Conservation (phyloP, 2,329 filamentous ascomycete species). For the Seiridium cupressi region DNA sequence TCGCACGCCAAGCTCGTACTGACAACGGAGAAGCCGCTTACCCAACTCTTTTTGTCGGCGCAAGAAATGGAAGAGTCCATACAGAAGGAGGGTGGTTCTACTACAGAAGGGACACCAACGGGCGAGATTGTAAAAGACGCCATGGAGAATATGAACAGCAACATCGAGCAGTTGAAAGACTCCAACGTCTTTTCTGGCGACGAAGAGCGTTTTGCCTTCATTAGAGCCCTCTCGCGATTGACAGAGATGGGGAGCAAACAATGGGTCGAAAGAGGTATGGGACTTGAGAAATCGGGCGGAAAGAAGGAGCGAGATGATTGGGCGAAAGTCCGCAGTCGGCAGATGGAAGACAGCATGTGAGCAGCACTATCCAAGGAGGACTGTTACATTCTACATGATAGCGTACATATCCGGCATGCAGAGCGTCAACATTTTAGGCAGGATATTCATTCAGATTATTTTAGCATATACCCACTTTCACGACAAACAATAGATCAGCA, state of each 20-base stretch:
- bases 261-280: conserved; percentile 85
- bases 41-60: conserved; percentile 79
- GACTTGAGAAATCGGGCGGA: conserved; percentile 62
- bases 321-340: conserved; percentile 63
- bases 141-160: conserved; percentile 85
- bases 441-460: too few relatives aligned
- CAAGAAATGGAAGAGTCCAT: conserved; percentile 65
- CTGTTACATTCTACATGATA: too few relatives aligned
- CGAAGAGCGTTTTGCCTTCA: conserved; percentile 96
- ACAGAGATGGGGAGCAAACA: conserved; percentile 92
- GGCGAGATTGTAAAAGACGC: conserved; percentile 52
- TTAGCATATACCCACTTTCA: too few relatives aligned
- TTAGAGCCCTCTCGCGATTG: conserved; percentile 78
- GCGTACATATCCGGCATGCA: neutral
- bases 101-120: conserved; percentile 38
- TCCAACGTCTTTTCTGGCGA: conserved; percentile 89
- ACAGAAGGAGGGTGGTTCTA: conserved; percentile 41
- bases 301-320: conserved; percentile 65
- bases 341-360: conserved; percentile 68
- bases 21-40: conserved; percentile 81
- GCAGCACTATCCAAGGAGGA: neutral
- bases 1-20: conserved; percentile 89
- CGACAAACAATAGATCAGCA: too few relatives aligned
- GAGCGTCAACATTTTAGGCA: too few relatives aligned
- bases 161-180: conserved; percentile 79